Conservation (phyloP, 1,284 basidiomycete species). For the Stygiomarasmius scandens region DNA sequence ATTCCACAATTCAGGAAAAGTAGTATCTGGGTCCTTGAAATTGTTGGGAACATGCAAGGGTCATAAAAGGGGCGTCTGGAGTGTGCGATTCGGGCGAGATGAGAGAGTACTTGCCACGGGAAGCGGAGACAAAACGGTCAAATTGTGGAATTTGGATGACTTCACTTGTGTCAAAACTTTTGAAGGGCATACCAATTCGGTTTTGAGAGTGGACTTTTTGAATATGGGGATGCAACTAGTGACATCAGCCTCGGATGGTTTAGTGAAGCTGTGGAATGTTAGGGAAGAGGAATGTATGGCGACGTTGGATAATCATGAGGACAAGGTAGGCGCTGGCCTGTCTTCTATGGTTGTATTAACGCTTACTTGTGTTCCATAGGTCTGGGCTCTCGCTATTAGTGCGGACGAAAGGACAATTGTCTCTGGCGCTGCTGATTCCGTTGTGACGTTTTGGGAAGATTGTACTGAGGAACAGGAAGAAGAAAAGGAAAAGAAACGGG, state of each 20-base stretch:
- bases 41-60: slow-evolving; percentile 91
- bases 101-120: slow-evolving; percentile 91
- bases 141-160: slow-evolving; percentile 92
- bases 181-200: slow-evolving; percentile 96
- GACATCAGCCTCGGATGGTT: slow-evolving; percentile 89
- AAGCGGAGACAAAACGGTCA: slow-evolving; percentile 93
- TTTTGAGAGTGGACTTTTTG: slow-evolving; percentile 91
- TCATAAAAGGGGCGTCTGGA: slow-evolving; percentile 97
- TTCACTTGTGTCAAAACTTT: slow-evolving; percentile 93
- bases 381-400: slow-evolving; percentile 90
- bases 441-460: slow-evolving; percentile 94
- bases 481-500: slow-evolving; percentile 73
- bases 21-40: slow-evolving; percentile 67
- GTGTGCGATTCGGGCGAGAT: slow-evolving; percentile 82
- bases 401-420: slow-evolving; percentile 80
- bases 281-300: slow-evolving; percentile 84
- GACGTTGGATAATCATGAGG: slow-evolving; percentile 96
- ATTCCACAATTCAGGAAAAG: slow-evolving; percentile 47
- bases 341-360: slow-evolving; percentile 8
- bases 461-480: slow-evolving; percentile 80
- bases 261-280: slow-evolving; percentile 96
- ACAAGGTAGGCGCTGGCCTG: slow-evolving; percentile 64
- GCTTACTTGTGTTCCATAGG: slow-evolving; percentile 45
- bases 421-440: slow-evolving; percentile 93
- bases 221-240: slow-evolving; percentile 85